These are phyloP conservation scores for Penicillium atrosanguineum DNA, from an alignment of 495 filamentous ascomycete species.

Conservation along the genomic window DNA sequence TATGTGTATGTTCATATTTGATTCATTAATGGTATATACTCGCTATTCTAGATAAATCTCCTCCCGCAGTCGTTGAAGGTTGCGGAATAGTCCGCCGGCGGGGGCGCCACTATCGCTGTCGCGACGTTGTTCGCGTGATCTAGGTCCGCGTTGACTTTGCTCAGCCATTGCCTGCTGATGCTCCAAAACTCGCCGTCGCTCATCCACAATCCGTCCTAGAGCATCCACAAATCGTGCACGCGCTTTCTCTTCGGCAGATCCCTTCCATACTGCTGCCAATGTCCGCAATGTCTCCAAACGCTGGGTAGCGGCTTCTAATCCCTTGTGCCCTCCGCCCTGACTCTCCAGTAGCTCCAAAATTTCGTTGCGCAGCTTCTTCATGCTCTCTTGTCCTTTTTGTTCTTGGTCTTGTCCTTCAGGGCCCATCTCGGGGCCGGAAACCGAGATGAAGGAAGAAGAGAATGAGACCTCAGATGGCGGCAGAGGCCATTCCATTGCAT, in stretches of 20 bases:
- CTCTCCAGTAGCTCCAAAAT: conserved; percentile 63
- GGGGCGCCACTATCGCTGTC: conserved; percentile 45
- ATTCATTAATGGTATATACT: not conserved
- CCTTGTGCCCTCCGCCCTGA: conserved; percentile 34
- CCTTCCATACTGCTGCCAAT: conserved; percentile 80
- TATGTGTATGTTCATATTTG: not conserved
- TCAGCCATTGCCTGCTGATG: conserved; percentile 50
- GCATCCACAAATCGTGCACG: conserved; percentile 77
- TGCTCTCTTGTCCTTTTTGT: conserved; percentile 73
- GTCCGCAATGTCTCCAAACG: conserved; percentile 71
- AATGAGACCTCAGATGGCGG: conserved; percentile 74
- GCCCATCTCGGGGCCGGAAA: conserved; percentile 70
- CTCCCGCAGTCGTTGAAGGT: conserved; percentile 73
- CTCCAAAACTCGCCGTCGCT: conserved; percentile 55
- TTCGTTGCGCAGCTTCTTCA: conserved; percentile 66
- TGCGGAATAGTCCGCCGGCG: conserved; percentile 76
- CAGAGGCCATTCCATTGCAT: conserved; percentile 90
- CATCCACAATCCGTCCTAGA: conserved; percentile 59
- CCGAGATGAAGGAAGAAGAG: conserved; percentile 74
- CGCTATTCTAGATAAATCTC: conserved; percentile 60
- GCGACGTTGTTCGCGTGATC: conserved; percentile 28
- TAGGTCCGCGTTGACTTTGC: conserved; percentile 21
- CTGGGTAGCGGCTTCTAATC: conserved; percentile 63
- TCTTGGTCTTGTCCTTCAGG: conserved; percentile 64
- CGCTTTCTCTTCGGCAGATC: conserved; percentile 89